Base-by-base conservation (phyloP, 2,329 filamentous ascomycete genomes). In the Dactylonectria estremocensis region DNA sequence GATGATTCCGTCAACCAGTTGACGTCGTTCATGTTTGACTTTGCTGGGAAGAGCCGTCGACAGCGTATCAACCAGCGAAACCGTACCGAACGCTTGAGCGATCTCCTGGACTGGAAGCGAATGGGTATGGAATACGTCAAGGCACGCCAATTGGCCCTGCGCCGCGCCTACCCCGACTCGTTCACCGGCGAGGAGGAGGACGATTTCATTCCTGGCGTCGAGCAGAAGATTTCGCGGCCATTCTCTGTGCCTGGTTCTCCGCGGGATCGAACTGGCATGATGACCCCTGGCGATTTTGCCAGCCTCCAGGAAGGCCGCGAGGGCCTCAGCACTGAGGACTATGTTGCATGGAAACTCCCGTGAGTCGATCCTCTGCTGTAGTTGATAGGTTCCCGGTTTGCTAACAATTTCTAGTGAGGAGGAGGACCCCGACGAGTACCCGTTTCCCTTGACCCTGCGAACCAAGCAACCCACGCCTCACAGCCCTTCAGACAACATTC, bases 61-160 rank as follows among this genome's bases (percentile, higher is more conserved):
- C 96, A 99, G 83, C 93, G 96, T 57, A 99, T 99, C 88, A 99
- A 99, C 87, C 96, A 98, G 85, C 91, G 96, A 56, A 99, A 99
- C 83, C 91, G 96, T 61, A 99, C 96, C 0, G 96, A 99, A 86
- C 91, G 96, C 54, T 85, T 99, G 61, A 97, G 95, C 77, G 96
- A 99, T 80, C 86, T 99, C 67, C 88, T 99, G 46, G 96, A 99
- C 83, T 99, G 96, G 96, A 98, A 98, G 88, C 90, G 96, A 56
- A 99, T 99, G 96, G 96, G 96, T 22, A 92, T 98, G 91, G 96
- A 99, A 83, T 99, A 99, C 79, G 94, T 98, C 83, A 99, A 98
- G 86, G 96, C 96, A 37, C 90, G 96, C 55, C 96, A 98, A 81
- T 83, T 99, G 77, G 96, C 96, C 24, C 86, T 99, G 70, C 89